These are phyloP conservation scores for Udeniomyces megalosporus DNA, from an alignment of 768 basidiomycete species.

Conservation along the genomic window DNA sequence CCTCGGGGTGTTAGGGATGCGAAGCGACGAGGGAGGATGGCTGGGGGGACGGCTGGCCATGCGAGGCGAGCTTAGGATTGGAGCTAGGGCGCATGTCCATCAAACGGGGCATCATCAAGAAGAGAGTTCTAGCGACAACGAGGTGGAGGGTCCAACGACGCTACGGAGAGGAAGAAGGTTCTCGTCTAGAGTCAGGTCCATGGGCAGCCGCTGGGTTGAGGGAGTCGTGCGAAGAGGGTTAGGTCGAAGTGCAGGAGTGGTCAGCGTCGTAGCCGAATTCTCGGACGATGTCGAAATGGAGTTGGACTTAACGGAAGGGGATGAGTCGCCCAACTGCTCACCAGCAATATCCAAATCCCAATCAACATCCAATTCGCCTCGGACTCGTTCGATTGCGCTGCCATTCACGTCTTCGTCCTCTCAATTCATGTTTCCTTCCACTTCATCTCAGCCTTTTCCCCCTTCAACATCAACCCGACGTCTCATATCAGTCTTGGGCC, in stretches of 20 bases:
- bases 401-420: neutral
- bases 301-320: neutral
- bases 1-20: neutral
- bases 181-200: neutral
- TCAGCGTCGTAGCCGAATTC: neutral
- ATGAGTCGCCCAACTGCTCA: neutral
- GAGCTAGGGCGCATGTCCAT: slow-evolving; percentile 1
- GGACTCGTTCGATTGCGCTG: neutral
- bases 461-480: neutral
- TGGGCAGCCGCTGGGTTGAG: neutral
- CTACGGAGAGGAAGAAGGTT: neutral
- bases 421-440: neutral
- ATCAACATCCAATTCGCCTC: neutral
- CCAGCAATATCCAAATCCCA: neutral
- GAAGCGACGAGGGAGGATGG: neutral
- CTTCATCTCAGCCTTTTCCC: neutral
- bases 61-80: neutral
- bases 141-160: neutral
- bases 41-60: neutral
- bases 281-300: neutral
- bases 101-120: neutral
- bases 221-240: neutral
- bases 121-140: neutral
- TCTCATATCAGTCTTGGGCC: neutral
- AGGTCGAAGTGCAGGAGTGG: neutral